These are phyloP conservation scores for Fraxinus floribunda DNA, from an alignment of 305 asterid genomes.

Conservation along the genomic window DNA sequence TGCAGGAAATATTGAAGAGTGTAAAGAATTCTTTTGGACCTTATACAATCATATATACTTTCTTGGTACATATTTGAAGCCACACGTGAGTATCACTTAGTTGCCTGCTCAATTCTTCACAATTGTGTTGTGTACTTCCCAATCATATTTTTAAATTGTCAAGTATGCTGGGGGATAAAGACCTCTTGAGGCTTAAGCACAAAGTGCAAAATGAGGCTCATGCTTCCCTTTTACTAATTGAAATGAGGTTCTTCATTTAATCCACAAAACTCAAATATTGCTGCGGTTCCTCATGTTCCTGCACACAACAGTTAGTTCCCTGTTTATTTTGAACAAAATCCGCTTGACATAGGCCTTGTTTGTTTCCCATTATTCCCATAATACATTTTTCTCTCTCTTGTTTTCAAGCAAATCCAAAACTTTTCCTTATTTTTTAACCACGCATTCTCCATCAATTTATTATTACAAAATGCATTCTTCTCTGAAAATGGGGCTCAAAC, in stretches of 20 bases:
- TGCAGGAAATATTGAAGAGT: slow-evolving; percentile 76
- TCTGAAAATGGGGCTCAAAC: no score
- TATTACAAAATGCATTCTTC: no score
- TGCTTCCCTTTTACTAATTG: neutral
- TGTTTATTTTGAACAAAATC: neutral
- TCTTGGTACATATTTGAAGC: slow-evolving; percentile 87
- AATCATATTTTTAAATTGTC: neutral
- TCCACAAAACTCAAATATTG: neutral
- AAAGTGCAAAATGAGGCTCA: neutral
- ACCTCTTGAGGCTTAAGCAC: neutral
- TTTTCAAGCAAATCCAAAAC: no score
- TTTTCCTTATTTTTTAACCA: no score
- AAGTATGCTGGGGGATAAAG: neutral
- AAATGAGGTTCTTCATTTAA: neutral
- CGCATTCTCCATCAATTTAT: no score
- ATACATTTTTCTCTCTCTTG: no score
- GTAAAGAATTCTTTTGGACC: slow-evolving; percentile 72
- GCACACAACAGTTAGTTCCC: neutral
- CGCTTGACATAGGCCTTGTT: neutral
- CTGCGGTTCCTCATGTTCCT: neutral
- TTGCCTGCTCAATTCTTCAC: slow-evolving; percentile 19
- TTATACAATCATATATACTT: slow-evolving; percentile 60
- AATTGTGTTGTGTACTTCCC: slow-evolving; percentile 6
- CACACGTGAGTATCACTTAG: slow-evolving; percentile 67
- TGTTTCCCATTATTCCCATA: no score